Conservation (phyloP, 2,329 filamentous ascomycete species). For the Talaromyces islandicus region DNA sequence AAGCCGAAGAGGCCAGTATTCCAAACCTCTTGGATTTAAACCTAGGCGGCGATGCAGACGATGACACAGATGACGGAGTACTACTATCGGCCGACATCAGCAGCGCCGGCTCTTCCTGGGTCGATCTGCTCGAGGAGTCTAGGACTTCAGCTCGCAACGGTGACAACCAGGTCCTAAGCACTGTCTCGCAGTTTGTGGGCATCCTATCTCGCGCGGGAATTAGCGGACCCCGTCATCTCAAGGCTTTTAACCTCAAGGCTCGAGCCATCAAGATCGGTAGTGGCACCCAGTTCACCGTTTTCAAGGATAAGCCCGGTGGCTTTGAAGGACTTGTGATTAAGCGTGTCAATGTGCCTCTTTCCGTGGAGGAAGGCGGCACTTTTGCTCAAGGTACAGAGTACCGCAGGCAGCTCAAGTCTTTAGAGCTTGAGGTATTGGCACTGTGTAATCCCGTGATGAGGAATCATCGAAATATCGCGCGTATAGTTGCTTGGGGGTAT, state of each 20-base stretch:
- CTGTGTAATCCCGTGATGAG: constrained; percentile 23
- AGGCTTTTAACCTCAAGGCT: constrained; percentile 16
- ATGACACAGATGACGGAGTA: background rate
- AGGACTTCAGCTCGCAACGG: constrained; percentile 23
- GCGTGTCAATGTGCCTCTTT: constrained; percentile 21
- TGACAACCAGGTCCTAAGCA: constrained; percentile 18
- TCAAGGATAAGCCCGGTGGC: constrained; percentile 12
- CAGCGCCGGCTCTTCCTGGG: constrained; percentile 1
- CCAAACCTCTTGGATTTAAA: constrained; percentile 10
- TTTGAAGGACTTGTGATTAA: constrained; percentile 21
- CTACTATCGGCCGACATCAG: background rate
- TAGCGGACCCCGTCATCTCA: constrained; percentile 19
- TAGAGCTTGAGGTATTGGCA: constrained; percentile 20
- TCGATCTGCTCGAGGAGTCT: constrained; percentile 18
- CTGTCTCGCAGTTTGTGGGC: constrained; percentile 20
- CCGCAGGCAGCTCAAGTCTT: constrained; percentile 17
- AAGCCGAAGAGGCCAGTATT: background rate
- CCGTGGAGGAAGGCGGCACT: constrained; percentile 13
- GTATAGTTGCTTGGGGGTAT: constrained; percentile 21
- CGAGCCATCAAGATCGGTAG: constrained; percentile 20
- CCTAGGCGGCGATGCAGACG: constrained; percentile 3
- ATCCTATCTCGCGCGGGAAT: constrained; percentile 23
- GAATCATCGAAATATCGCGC: constrained; percentile 20
- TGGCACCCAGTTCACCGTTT: constrained; percentile 23
- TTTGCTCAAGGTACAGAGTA: constrained; percentile 20